phyloP scores from a whole-genome alignment of 2,329 filamentous ascomycete species.

The Colletotrichum noveboracense region DNA sequence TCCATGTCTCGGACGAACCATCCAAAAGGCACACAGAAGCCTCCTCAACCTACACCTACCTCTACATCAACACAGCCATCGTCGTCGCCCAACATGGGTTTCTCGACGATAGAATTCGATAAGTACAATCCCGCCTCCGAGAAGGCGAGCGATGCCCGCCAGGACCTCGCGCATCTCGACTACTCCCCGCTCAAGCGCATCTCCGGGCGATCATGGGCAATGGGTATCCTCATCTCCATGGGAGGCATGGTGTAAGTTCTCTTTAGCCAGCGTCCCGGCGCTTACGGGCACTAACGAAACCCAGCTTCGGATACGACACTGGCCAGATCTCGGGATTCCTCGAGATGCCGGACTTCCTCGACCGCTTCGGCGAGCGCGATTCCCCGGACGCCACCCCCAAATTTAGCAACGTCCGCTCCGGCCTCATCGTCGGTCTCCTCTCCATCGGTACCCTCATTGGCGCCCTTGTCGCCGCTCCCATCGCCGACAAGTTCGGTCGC shows the following conservation, averaged over 20 bases:
- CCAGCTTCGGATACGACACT: slow-evolving; percentile 51
- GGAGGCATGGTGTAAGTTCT: slow-evolving; percentile 48
- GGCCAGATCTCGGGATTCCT: slow-evolving; percentile 63
- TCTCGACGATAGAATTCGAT: slow-evolving; percentile 45
- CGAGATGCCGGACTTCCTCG: slow-evolving; percentile 61
- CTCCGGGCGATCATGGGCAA: slow-evolving; percentile 39
- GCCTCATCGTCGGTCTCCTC: slow-evolving; percentile 63
- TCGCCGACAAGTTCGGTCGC: slow-evolving; percentile 71
- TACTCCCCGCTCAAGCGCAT: slow-evolving; percentile 49
- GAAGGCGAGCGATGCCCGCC: slow-evolving; percentile 35
- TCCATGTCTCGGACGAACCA: slow-evolving; percentile 14
- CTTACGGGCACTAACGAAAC: neutral
- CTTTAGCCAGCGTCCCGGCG: fast-evolving
- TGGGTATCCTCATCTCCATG: slow-evolving; percentile 49
- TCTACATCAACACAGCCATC: slow-evolving; percentile 38
- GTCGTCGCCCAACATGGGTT: slow-evolving; percentile 22
- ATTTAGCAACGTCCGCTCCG: slow-evolving; percentile 60
- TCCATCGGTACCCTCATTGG: slow-evolving; percentile 67
- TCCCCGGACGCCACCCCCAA: slow-evolving; percentile 39
- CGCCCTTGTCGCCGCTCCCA: slow-evolving; percentile 62
- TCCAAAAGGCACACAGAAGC: neutral
- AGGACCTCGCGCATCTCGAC: slow-evolving; percentile 43
- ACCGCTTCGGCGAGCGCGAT: slow-evolving; percentile 50
- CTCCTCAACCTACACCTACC: slow-evolving; percentile 40
- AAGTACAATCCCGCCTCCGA: slow-evolving; percentile 45